Evolutionary conservation across 73 alveolate genomes (phyloP), one percentile per base, ranked within the genome.

Genomic region (Paramecium biaurelia): DNA sequence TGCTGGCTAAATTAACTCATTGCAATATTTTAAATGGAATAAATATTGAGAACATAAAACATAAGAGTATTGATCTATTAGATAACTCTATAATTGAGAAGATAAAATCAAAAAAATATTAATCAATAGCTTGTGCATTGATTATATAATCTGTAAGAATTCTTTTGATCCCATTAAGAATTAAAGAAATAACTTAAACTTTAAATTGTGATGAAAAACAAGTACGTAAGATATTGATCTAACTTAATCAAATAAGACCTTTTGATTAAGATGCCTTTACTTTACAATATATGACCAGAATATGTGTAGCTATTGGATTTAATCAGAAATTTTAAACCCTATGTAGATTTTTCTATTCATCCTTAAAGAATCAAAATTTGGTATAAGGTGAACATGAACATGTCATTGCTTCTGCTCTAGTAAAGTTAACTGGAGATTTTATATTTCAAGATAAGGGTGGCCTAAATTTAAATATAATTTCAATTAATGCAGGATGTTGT

Each of bases 401-500:
- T 7, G 58, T 72, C 18, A 72, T 72, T 15, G 58, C 59, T 14
- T 34, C 86, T 34, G 59, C 86, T 14, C n/a, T 72, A 20, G 63
- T 72, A 2, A 72, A 72, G 38, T 72, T 72, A 20, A 38, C 86
- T 72, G 86, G 86, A 8, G 86, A 72, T 34, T 32, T 72, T 72
- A 28, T 72, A 18, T 72, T 72, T 38, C 18, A 14, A 10, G 56
- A 72, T 15, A 72, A 18, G 45, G 86, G 86, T 11, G 86, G 86
- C 20, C 0, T 79, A 10, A 43, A 41, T 3, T 45, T 79, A n/a
- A 8, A 24, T 20, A 12, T 34, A 12, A 47, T 79, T 11, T 23
- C 74, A 43, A 5, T 3, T 2, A 79, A 23, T 30, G 90, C 90
- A 20, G 90, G 90, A 79, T 79, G 90, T 47, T 79, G 90, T 21